A percentile compares a stretch with the other conserved stretches of the same genome.
Conservation (phyloP, 2,329 filamentous ascomycete genomes). For the Alternaria sp. region DNA sequence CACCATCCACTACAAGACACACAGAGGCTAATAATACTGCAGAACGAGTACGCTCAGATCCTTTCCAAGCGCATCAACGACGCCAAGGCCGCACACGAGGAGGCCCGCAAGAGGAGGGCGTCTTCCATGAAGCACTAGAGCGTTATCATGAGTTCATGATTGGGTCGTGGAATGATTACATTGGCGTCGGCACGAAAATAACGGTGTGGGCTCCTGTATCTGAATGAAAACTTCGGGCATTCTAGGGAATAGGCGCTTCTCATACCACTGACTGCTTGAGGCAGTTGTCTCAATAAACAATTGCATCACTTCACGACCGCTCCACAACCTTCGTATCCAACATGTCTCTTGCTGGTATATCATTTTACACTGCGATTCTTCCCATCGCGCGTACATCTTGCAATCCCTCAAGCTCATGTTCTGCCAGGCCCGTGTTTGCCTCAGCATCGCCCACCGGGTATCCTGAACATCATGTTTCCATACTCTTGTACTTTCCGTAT, state of each 20-base stretch:
- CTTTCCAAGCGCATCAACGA: constrained; percentile 97
- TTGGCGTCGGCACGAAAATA: constrained; percentile 48
- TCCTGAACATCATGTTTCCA: background rate
- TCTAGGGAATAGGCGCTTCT: constrained; percentile 42
- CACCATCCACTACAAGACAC: background rate
- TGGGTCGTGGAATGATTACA: constrained; percentile 44
- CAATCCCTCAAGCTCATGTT: too few species aligned
- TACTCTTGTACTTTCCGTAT: too few species aligned
- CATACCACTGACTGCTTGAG: constrained; percentile 46
- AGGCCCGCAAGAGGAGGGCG: constrained; percentile 95
- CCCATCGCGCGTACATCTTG: background rate
- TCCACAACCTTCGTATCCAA: background rate
- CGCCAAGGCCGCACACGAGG: constrained; percentile 91
- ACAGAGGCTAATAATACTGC: constrained; percentile 23
- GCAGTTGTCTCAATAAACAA: constrained; percentile 48
- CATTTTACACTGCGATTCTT: too few species aligned
- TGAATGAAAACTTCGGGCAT: constrained; percentile 43
- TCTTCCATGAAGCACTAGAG: constrained; percentile 67
- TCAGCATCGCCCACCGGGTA: background rate
- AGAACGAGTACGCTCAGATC: constrained; percentile 97
- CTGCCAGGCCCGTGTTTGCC: background rate
- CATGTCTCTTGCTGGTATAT: background rate
- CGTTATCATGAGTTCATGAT: constrained; percentile 40
- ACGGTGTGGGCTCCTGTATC: constrained; percentile 41
- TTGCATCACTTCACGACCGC: constrained; percentile 43